phyloP scores from a whole-genome alignment of 2,329 filamentous ascomycete genomes.

The Claviceps sp. region DNA sequence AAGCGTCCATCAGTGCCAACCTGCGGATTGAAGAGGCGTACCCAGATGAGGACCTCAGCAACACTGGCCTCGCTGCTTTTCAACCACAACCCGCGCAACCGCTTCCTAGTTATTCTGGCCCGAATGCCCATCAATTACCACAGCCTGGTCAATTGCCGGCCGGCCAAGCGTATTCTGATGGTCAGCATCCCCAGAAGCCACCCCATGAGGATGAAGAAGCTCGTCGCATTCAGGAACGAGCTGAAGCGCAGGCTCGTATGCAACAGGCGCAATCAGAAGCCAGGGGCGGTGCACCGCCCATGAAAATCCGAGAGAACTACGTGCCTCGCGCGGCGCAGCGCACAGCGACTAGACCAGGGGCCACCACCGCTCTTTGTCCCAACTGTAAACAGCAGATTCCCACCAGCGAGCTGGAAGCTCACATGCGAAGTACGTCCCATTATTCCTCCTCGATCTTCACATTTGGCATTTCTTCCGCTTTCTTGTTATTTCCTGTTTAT shows the following conservation, averaged over 20 bases:
- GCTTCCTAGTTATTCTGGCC: conserved; percentile 31
- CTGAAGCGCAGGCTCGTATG: conserved; percentile 47
- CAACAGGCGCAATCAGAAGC: conserved; percentile 71
- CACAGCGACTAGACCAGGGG: conserved; percentile 50
- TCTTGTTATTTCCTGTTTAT: neutral
- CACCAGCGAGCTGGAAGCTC: conserved; percentile 74
- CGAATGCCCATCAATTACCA: conserved; percentile 24
- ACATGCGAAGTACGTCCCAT: conserved; percentile 62
- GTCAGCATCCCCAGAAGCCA: conserved; percentile 20
- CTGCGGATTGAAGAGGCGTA: conserved; percentile 90
- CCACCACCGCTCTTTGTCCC: conserved; percentile 66
- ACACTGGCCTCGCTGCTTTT: conserved; percentile 32
- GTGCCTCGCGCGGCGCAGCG: conserved; percentile 70
- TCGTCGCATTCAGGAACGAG: conserved; percentile 48
- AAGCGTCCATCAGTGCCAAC: conserved; percentile 69
- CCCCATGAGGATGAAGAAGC: conserved; percentile 49
- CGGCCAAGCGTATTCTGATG: conserved; percentile 17
- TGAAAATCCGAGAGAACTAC: conserved; percentile 91
- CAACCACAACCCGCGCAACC: conserved; percentile 24
- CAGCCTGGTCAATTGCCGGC: conserved; percentile 25
- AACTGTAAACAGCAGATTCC: conserved; percentile 89
- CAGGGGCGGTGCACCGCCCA: conserved; percentile 51
- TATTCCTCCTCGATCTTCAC: neutral
- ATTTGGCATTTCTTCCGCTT: neutral
- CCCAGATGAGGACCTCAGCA: conserved; percentile 52